Conservation (phyloP, 345 rosid species). For the Eutrema japonicum region DNA sequence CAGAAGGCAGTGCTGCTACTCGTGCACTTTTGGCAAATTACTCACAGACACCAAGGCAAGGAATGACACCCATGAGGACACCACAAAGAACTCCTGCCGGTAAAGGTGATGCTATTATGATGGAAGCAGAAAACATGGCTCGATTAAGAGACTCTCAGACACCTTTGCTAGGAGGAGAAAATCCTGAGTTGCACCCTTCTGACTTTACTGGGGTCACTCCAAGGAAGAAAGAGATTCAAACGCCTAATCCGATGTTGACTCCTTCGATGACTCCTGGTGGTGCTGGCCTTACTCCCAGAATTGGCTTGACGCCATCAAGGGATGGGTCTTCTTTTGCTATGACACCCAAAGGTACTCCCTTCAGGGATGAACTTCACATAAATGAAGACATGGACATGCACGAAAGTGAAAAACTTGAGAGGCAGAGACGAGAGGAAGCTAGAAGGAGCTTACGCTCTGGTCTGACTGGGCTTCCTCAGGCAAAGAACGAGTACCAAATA, state of each 20-base stretch:
- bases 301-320: constrained; percentile 91
- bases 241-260: constrained; percentile 91
- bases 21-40: constrained; percentile 94
- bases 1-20: constrained; percentile 92
- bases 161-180: constrained; percentile 94
- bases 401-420: constrained; percentile 78
- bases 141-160: constrained; percentile 97
- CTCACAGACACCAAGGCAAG: constrained; percentile 82
- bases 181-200: constrained; percentile 98
- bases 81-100: constrained; percentile 98
- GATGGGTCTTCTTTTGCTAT: constrained; percentile 77
- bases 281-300: constrained; percentile 80
- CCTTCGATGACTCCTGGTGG: constrained; percentile 93
- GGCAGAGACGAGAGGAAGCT: constrained; percentile 75
- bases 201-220: constrained; percentile 99
- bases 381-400: constrained; percentile 89
- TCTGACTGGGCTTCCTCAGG: constrained; percentile 84
- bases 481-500: constrained; percentile 93
- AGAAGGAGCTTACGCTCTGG: constrained; percentile 78
- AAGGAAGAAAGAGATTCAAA: constrained; percentile 79
- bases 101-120: constrained; percentile 96
- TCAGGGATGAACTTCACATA: constrained; percentile 95
- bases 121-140: constrained; percentile 99
- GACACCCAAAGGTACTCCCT: constrained; percentile 96
- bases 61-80: constrained; percentile 88